Conservation (phyloP, 2,329 filamentous ascomycete genomes). For the Neofusicoccum sp. region DNA sequence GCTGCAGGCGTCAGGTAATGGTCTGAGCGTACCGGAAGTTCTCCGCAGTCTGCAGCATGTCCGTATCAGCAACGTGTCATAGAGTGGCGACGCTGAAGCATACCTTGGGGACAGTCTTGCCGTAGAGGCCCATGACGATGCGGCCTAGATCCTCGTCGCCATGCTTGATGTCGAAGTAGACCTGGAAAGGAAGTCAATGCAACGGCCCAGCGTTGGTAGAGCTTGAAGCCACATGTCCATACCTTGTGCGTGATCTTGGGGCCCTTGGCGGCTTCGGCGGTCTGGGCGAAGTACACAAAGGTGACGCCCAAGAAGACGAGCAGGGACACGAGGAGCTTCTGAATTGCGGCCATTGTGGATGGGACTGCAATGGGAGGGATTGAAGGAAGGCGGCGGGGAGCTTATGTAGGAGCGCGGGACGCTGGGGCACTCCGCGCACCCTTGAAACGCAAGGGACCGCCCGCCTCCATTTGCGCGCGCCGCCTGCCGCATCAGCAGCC, state of each 20-base stretch:
- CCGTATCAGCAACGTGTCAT: conserved; percentile 24
- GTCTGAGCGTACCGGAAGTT: conserved; percentile 56
- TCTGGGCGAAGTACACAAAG: conserved; percentile 75
- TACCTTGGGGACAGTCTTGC: conserved; percentile 81
- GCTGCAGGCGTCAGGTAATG: conserved; percentile 40
- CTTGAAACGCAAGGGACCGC: conserved; percentile 20
- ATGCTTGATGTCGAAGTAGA: conserved; percentile 82
- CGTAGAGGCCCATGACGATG: conserved; percentile 81
- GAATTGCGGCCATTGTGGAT: conserved; percentile 71
- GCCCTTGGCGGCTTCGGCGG: conserved; percentile 75
- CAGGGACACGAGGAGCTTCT: conserved; percentile 70
- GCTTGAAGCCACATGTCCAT: conserved; percentile 23
- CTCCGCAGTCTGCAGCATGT: conserved; percentile 58
- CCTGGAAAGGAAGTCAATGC: conserved; percentile 40
- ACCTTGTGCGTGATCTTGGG: conserved; percentile 95
- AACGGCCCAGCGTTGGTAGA: not conserved
- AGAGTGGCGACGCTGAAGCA: conserved; percentile 3
- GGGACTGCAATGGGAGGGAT: conserved; percentile 12
- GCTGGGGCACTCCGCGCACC: conserved; percentile 5
- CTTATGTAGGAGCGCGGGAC: not conserved
- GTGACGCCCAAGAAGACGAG: conserved; percentile 76
- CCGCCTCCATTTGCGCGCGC: conserved; percentile 1
- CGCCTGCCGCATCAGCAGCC: not conserved
- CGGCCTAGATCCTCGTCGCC: conserved; percentile 74
- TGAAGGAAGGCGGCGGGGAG: conserved; percentile 1